Conservation (phyloP, 148 eudicot species). For the Rhododendron vialii region DNA sequence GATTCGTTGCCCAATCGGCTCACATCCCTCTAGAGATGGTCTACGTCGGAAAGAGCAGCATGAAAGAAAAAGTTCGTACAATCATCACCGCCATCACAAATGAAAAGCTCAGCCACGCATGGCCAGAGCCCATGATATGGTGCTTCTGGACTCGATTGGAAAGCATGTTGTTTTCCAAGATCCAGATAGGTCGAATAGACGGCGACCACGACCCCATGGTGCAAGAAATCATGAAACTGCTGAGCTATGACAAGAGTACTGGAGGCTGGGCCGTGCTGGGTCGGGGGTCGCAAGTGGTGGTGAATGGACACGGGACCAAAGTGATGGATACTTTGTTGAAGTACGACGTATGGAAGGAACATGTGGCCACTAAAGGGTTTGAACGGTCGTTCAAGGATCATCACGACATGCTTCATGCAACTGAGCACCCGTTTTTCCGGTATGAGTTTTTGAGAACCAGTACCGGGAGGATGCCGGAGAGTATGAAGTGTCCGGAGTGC, state of each 20-base stretch:
- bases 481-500: conserved; percentile 52
- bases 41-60: background rate
- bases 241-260: conserved; percentile 36
- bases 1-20: background rate
- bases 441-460: conserved; percentile 36
- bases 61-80: background rate
- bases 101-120: background rate
- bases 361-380: conserved; percentile 26
- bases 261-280: conserved; percentile 51
- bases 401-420: conserved; percentile 16
- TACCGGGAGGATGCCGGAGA: conserved; percentile 23
- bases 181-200: conserved; percentile 30
- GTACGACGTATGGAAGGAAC: conserved; percentile 34
- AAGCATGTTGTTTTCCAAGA: conserved; percentile 64
- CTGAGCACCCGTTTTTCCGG: conserved; percentile 27
- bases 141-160: conserved; percentile 61
- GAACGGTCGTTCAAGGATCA: conserved; percentile 15
- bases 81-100: background rate
- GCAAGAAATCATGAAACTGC: conserved; percentile 43
- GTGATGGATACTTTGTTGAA: conserved; percentile 12
- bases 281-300: conserved; percentile 33
- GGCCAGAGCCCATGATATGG: conserved; percentile 27
- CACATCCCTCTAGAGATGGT: background rate
- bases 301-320: conserved; percentile 30
- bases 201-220: conserved; percentile 32